Conservation (phyloP, 768 basidiomycete genomes). For the Pholiota conissans region DNA sequence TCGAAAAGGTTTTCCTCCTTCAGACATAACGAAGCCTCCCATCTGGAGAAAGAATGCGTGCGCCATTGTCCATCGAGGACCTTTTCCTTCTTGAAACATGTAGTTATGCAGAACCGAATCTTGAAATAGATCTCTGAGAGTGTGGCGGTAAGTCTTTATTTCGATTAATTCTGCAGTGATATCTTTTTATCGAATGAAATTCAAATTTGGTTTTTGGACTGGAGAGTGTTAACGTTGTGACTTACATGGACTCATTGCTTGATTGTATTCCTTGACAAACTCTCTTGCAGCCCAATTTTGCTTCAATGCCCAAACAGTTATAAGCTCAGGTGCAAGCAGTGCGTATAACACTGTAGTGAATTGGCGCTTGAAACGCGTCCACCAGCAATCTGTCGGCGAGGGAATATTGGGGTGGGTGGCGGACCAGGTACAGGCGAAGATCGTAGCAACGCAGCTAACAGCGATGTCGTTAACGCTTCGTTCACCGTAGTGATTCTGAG, state of each 20-base stretch:
- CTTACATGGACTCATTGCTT: neutral
- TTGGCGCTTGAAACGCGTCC: neutral
- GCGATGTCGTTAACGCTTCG: neutral
- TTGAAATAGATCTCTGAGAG: too few species aligned
- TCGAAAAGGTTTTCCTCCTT: constrained; percentile 9
- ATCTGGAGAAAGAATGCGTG: constrained; percentile 20
- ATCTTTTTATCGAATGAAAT: too few species aligned
- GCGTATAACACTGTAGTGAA: constrained; percentile 4
- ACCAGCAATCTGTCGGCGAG: neutral
- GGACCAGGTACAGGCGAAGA: constrained; percentile 10
- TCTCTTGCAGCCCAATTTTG: constrained; percentile 15
- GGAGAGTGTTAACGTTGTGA: too few species aligned
- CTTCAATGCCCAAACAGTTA: constrained; percentile 18
- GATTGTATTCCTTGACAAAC: constrained; percentile 12
- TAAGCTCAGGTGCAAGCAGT: constrained; percentile 18
- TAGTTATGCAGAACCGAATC: neutral
- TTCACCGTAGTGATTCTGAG: neutral
- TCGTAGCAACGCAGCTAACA: constrained; percentile 8
- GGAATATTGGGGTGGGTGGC: constrained; percentile 15
- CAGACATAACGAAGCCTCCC: constrained; percentile 22
- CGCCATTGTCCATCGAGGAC: constrained; percentile 8
- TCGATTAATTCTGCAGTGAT: too few species aligned
- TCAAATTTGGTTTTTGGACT: too few species aligned
- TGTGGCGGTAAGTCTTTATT: too few species aligned
- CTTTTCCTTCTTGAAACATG: too few species aligned